phyloP scores from a whole-genome alignment of 208 protist genomes.

The Crithidia thermophila region DNA sequence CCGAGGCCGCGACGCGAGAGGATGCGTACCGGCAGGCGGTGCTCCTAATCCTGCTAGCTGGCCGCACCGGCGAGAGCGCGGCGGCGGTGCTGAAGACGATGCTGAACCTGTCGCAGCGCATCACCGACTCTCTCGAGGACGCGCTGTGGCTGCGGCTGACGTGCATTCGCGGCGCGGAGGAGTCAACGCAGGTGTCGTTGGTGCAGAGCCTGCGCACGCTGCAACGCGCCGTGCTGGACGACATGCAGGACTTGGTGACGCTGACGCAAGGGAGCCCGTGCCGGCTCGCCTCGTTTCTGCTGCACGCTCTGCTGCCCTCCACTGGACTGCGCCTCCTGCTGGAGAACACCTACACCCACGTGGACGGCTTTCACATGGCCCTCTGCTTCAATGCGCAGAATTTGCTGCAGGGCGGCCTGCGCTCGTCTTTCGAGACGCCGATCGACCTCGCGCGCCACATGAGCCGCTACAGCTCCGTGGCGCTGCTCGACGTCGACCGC shows the following conservation, averaged over 20 bases:
- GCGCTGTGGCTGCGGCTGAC: slow-evolving; percentile 62
- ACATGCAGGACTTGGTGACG: slow-evolving; percentile 68
- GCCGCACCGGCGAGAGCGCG: slow-evolving; percentile 58
- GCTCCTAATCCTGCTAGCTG: slow-evolving; percentile 74
- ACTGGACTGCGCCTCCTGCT: slow-evolving; percentile 72
- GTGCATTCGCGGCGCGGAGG: slow-evolving; percentile 44
- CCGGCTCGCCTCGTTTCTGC: slow-evolving; percentile 68
- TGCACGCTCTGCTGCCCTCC: slow-evolving; percentile 74
- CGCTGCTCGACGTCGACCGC: slow-evolving; percentile 52
- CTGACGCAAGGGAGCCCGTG: slow-evolving; percentile 57
- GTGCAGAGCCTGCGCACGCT: slow-evolving; percentile 66
- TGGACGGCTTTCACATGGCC: slow-evolving; percentile 79
- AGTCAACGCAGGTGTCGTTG: slow-evolving; percentile 33
- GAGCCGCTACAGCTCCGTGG: slow-evolving; percentile 60
- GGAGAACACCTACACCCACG: slow-evolving; percentile 55
- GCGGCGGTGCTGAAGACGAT: slow-evolving; percentile 28
- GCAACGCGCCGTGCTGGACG: slow-evolving; percentile 67
- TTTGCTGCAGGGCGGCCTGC: slow-evolving; percentile 39
- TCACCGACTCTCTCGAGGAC: slow-evolving; percentile 69
- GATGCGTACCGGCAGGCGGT: slow-evolving; percentile 76
- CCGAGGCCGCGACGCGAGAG: slow-evolving; percentile 47
- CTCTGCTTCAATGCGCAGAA: slow-evolving; percentile 71
- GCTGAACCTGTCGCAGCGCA: slow-evolving; percentile 39
- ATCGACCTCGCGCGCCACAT: slow-evolving; percentile 63
- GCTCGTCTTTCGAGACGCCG: slow-evolving; percentile 51